A percentile compares a stretch with the other conserved stretches of the same genome.
phyloP scores from a whole-genome alignment of 352 stramenopile species.

The Globisporangium paddicum region DNA sequence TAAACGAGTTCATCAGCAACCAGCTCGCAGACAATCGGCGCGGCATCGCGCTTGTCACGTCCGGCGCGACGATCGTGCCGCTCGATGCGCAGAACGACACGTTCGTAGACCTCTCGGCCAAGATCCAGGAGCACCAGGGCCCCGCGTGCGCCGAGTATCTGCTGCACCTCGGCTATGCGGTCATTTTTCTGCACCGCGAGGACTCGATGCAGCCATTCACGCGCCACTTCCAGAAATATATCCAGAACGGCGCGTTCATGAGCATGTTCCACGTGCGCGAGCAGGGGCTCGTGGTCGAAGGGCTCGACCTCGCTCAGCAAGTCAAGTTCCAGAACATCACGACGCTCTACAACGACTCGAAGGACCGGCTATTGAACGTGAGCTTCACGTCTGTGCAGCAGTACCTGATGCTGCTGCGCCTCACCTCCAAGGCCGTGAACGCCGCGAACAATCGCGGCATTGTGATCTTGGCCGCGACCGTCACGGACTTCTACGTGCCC shows the following conservation, averaged over 20 bases:
- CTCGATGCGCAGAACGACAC: slow-evolving; percentile 56
- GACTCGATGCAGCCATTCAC: slow-evolving; percentile 79
- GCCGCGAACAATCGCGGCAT: slow-evolving; percentile 57
- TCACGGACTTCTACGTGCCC: slow-evolving; percentile 82
- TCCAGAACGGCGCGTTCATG: slow-evolving; percentile 78
- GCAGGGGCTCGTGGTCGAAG: slow-evolving; percentile 55
- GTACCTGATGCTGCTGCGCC: slow-evolving; percentile 65
- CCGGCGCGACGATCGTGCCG: slow-evolving; percentile 71
- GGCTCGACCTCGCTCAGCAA: slow-evolving; percentile 58
- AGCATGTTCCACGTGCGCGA: slow-evolving; percentile 67
- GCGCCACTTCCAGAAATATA: slow-evolving; percentile 81
- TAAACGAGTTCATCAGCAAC: slow-evolving; percentile 51
- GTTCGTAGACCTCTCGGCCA: slow-evolving; percentile 69
- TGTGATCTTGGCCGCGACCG: slow-evolving; percentile 66
- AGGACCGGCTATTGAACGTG: slow-evolving; percentile 64
- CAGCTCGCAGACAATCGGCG: slow-evolving; percentile 46
- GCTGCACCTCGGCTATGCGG: slow-evolving; percentile 70
- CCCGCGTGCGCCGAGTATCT: slow-evolving; percentile 77
- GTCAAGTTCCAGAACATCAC: slow-evolving; percentile 65
- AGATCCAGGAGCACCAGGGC: slow-evolving; percentile 73
- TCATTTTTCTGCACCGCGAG: slow-evolving; percentile 78
- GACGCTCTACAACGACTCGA: slow-evolving; percentile 53
- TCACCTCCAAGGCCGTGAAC: slow-evolving; percentile 54
- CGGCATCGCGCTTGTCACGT: slow-evolving; percentile 79
- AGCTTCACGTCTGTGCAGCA: slow-evolving; percentile 81